Base-by-base conservation (phyloP, 2,329 filamentous ascomycete genomes). In the Shiraia bambusicola region DNA sequence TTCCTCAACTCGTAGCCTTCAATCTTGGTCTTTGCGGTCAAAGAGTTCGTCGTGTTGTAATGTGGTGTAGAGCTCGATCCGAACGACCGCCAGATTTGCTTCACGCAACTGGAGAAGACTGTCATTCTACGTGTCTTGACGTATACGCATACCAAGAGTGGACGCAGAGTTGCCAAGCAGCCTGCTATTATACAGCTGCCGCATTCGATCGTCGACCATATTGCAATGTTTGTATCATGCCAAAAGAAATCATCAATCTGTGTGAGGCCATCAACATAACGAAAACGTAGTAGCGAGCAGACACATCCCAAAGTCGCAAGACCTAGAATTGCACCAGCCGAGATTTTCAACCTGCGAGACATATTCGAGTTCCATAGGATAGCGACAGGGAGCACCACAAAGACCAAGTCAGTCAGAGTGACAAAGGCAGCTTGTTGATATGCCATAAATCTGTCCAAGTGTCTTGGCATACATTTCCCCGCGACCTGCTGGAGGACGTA, bases 331-430 rank as follows among this genome's bases (percentile, higher is more conserved):
- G 73, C 67, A 10, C 76, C 74, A 16, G 83, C 65, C 0, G 77
- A 76, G 8, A 75, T 28, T 54, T 83, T 84, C 2, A 73, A 73
- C 35, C 69, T 70, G 10, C 52, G 52, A 32, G 74, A 72, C 75
- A 84, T 82, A 44, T 80, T 76, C 28, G 82, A 61, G 24, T 76
- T 73, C 68, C 72, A 77, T 2, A 84, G 69, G 2, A 85, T 62
- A 26, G 75, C 70, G 2, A 78, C 67, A 0, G 67, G 65, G 3
- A 69, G 41, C 6, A 49, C 12, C 3, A 61, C 47, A 15, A 69
- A 67, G 2, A 64, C 40, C 9, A 60, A 45, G 30, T 70, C 66
- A 0, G 65, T 66, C 12, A 64, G 25, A 1, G 63, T 61, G 11
- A 56, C 61, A 19, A 67, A 46, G 1, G 56, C 45, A 12, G 65